Evolutionary conservation across 495 filamentous ascomycete genomes (phyloP).

Genomic region (Aspergillus asperescens): DNA sequence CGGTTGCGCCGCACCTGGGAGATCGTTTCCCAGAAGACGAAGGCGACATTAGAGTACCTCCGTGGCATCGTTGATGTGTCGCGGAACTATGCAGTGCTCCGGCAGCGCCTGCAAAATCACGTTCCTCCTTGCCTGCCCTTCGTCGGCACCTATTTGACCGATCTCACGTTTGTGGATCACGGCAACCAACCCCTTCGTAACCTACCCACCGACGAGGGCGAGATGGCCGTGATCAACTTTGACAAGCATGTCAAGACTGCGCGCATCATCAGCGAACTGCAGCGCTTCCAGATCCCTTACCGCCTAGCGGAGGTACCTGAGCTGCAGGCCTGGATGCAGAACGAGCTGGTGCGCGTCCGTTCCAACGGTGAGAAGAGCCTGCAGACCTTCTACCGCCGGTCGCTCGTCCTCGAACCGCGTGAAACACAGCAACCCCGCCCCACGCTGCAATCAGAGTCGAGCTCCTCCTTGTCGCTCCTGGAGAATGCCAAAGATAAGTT

Average conservation of each 20-base stretch:
- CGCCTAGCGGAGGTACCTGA: conserved; percentile 78
- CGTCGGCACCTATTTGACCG: conserved; percentile 93
- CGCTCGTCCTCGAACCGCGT: conserved; percentile 78
- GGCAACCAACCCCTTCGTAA: conserved; percentile 69
- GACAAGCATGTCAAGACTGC: conserved; percentile 96
- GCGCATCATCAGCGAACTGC: conserved; percentile 89
- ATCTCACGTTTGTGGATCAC: conserved; percentile 71
- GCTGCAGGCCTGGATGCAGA: conserved; percentile 89
- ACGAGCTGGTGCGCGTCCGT: conserved; percentile 75
- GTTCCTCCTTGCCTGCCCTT: conserved; percentile 94
- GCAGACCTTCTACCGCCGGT: conserved; percentile 78
- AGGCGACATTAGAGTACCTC: conserved; percentile 68
- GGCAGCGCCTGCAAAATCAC: conserved; percentile 78
- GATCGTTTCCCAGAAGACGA: conserved; percentile 76
- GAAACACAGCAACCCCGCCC: conserved; percentile 39
- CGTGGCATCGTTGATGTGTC: conserved; percentile 79
- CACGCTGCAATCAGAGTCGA: conserved; percentile 31
- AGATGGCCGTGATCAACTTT: conserved; percentile 87
- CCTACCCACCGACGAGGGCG: conserved; percentile 48
- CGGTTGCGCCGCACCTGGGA: conserved; percentile 96
- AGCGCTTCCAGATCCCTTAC: conserved; percentile 96
- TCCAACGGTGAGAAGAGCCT: conserved; percentile 73
- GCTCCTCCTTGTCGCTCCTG: conserved; percentile 38
- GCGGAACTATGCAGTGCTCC: conserved; percentile 87
- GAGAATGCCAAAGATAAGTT: conserved; percentile 54